Evolutionary conservation across 176 grass and related monocot genomes (phyloP).

Genomic region (Avena eriantha): DNA sequence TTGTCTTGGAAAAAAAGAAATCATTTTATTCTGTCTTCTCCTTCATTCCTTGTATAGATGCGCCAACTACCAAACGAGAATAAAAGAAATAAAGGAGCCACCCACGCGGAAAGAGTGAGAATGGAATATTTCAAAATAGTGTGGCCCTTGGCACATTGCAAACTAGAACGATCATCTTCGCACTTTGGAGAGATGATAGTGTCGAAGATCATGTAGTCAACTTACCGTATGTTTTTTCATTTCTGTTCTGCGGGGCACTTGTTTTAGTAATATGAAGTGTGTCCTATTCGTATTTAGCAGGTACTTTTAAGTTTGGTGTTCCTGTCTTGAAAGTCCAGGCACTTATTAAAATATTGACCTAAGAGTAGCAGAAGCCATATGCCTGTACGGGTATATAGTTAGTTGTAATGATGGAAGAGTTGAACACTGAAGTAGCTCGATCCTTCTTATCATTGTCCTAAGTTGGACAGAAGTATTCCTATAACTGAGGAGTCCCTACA

Average conservation of each 20-base stretch:
- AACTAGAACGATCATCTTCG: not conserved
- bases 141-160: not conserved
- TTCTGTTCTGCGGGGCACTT: not conserved
- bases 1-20: constrained; percentile 10
- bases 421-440: not conserved
- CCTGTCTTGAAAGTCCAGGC: not conserved
- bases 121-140: not conserved
- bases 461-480: not conserved
- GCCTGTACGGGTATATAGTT: not conserved
- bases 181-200: not conserved
- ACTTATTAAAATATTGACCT: not conserved
- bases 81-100: constrained; percentile 22
- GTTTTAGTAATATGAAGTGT: not conserved
- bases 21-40: constrained; percentile 12
- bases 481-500: constrained; percentile 26
- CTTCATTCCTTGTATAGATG: constrained; percentile 31
- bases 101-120: not conserved
- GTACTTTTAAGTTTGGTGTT: not conserved
- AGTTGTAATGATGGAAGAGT: not conserved
- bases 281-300: not conserved
- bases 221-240: not conserved
- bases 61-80: not conserved
- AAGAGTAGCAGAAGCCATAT: not conserved
- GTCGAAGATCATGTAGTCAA: not conserved
- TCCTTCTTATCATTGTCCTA: constrained; percentile 7